A percentile compares a stretch with the other conserved stretches of the same genome.
Conservation (phyloP, 371 early-diverging fungal species). For the Mucor lusitanicus region DNA sequence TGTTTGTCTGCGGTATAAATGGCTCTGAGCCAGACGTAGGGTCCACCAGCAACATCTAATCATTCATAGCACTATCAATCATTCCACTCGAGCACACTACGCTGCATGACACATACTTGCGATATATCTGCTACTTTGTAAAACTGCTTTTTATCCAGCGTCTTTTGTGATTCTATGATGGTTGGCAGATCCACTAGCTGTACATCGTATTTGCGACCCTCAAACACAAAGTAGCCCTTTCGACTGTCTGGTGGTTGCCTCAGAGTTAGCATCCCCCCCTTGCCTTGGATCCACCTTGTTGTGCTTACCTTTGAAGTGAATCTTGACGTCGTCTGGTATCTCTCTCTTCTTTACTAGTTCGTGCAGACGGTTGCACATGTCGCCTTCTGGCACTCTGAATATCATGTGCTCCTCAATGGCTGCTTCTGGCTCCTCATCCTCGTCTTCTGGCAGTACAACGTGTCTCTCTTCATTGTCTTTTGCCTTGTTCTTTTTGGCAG, state of each 20-base stretch:
- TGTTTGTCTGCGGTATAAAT: constrained; percentile 29
- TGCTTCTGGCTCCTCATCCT: constrained; percentile 67
- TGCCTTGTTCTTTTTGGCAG: constrained; percentile 20
- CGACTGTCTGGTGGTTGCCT: constrained; percentile 58
- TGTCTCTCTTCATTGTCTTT: constrained; percentile 2
- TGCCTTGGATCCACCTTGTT: neutral
- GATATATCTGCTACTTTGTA: constrained; percentile 98
- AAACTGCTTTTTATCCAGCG: constrained; percentile 92
- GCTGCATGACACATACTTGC: constrained; percentile 56
- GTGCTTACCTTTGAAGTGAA: constrained; percentile 64
- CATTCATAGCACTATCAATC: neutral
- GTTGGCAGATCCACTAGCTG: constrained; percentile 93
- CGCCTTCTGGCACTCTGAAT: constrained; percentile 72
- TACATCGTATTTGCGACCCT: constrained; percentile 60
- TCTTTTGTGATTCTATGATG: constrained; percentile 96
- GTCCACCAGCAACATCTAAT: constrained; percentile 66
- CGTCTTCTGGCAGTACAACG: constrained; percentile 24
- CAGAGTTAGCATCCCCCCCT: neutral
- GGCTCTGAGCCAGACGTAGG: constrained; percentile 33
- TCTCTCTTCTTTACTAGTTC: constrained; percentile 71
- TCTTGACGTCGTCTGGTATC: constrained; percentile 65
- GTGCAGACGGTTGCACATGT: constrained; percentile 62
- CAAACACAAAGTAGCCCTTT: constrained; percentile 69
- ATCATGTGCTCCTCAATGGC: constrained; percentile 81
- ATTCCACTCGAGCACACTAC: too few species aligned